These are phyloP conservation scores for Annulohypoxylon stygium DNA, from an alignment of 495 filamentous ascomycete genomes.

Conservation along the genomic window DNA sequence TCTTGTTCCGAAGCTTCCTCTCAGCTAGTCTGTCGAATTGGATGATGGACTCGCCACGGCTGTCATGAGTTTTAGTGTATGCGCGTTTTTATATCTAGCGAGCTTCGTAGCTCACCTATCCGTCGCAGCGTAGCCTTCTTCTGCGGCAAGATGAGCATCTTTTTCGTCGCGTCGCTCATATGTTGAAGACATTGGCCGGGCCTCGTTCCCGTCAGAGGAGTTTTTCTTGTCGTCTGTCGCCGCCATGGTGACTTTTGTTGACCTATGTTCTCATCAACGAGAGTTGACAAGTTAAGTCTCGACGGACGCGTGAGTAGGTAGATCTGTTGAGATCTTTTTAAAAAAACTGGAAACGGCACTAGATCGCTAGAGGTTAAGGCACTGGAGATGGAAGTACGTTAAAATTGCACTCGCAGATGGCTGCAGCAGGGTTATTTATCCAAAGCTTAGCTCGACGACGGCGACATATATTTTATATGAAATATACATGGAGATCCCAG, in stretches of 20 bases:
- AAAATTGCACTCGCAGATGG: constrained; percentile 6
- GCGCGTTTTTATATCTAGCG: background rate
- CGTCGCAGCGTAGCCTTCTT: constrained; percentile 69
- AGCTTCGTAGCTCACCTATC: constrained; percentile 63
- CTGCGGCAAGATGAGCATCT: constrained; percentile 63
- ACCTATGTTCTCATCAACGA: background rate
- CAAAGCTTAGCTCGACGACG: background rate
- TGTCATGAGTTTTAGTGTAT: constrained; percentile 36
- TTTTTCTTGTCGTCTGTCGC: constrained; percentile 1
- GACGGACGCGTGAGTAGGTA: background rate
- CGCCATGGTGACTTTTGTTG: constrained; percentile 17
- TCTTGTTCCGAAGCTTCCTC: constrained; percentile 64
- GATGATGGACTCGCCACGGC: constrained; percentile 67
- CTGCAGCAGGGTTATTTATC: constrained; percentile 23
- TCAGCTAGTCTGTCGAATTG: constrained; percentile 72
- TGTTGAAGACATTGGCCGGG: background rate
- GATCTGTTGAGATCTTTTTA: background rate
- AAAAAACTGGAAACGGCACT: constrained; percentile 3
- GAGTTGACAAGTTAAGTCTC: background rate
- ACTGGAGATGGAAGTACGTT: background rate
- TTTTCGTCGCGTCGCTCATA: constrained; percentile 34
- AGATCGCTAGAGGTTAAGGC: background rate
- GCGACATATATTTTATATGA: constrained; percentile 6
- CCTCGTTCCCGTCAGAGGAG: constrained; percentile 20
- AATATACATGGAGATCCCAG: constrained; percentile 10